Evolutionary conservation across 2,329 filamentous ascomycete species (phyloP).

Genomic region (Diplodia sapinea): DNA sequence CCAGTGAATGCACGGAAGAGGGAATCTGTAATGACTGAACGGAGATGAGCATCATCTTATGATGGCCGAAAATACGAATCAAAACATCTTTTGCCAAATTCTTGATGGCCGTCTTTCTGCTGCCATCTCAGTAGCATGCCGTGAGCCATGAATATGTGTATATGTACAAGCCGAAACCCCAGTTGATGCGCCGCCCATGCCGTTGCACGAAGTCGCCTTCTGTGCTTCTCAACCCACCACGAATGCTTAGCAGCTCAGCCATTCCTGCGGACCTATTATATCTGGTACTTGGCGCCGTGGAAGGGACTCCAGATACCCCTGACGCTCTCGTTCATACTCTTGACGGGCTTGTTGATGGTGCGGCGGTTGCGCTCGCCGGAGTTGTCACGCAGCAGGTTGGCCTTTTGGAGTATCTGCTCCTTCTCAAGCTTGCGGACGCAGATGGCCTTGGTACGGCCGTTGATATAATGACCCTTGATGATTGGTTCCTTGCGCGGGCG

Average conservation of each 20-base stretch:
- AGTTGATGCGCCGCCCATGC: slow-evolving; percentile 28
- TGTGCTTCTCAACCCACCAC: not conserved
- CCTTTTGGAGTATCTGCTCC: slow-evolving; percentile 81
- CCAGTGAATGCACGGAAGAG: slow-evolving; percentile 27
- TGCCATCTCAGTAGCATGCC: not conserved
- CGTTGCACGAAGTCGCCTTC: slow-evolving; percentile 17
- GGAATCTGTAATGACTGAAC: slow-evolving; percentile 14
- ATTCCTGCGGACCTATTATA: not conserved
- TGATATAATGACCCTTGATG: slow-evolving; percentile 89
- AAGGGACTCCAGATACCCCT: slow-evolving; percentile 70
- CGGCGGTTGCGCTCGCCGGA: slow-evolving; percentile 74
- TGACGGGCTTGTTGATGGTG: slow-evolving; percentile 62
- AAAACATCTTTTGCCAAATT: slow-evolving; percentile 2
- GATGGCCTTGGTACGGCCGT: slow-evolving; percentile 81
- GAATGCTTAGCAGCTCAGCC: not conserved
- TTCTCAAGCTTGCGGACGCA: slow-evolving; percentile 87
- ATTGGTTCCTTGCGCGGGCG: slow-evolving; percentile 89
- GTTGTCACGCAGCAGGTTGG: slow-evolving; percentile 72
- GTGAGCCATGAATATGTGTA: slow-evolving; percentile 4
- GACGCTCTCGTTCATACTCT: slow-evolving; percentile 67
- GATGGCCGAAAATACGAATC: slow-evolving; percentile 24
- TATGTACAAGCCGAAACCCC: slow-evolving; percentile 26
- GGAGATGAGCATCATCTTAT: slow-evolving; percentile 18
- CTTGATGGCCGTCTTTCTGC: not conserved
- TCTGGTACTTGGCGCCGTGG: slow-evolving; percentile 56